Conservation (phyloP, 306 rosid genomes). For the Vigna radiata region DNA sequence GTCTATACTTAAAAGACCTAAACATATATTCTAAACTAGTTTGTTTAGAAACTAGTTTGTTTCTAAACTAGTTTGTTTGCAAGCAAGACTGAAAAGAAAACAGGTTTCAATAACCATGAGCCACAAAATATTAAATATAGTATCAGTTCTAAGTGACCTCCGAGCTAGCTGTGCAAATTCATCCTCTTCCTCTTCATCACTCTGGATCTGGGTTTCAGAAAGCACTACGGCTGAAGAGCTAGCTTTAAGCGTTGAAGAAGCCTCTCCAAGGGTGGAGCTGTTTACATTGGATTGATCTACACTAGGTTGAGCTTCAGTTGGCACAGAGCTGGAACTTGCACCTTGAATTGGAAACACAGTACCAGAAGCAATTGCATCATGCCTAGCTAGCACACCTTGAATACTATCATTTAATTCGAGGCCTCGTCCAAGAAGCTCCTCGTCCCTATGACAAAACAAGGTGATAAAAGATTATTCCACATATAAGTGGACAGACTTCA, state of each 20-base stretch:
- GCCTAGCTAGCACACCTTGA: slow-evolving; percentile 86
- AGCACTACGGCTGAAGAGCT: slow-evolving; percentile 46
- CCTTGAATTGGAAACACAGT: slow-evolving; percentile 63
- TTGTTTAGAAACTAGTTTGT: background rate
- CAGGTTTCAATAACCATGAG: slow-evolving; percentile 4
- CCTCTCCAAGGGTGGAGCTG: slow-evolving; percentile 52
- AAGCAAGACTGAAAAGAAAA: slow-evolving; percentile 12
- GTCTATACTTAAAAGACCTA: background rate
- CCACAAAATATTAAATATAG: slow-evolving; percentile 10
- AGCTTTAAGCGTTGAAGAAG: slow-evolving; percentile 58
- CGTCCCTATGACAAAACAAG: slow-evolving; percentile 70
- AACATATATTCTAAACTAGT: slow-evolving; percentile 12
- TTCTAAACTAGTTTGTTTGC: slow-evolving; percentile 11
- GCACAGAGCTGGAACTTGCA: slow-evolving; percentile 55
- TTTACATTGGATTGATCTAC: slow-evolving; percentile 55
- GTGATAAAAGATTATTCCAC: slow-evolving; percentile 32
- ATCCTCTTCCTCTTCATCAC: slow-evolving; percentile 83
- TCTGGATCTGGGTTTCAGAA: slow-evolving; percentile 47
- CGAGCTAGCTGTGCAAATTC: slow-evolving; percentile 97
- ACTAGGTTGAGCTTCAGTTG: slow-evolving; percentile 56
- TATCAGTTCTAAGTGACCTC: slow-evolving; percentile 60
- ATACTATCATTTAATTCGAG: slow-evolving; percentile 84
- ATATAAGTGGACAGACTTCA: background rate
- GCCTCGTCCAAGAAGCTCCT: slow-evolving; percentile 92
- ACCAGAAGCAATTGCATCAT: slow-evolving; percentile 94